A percentile compares a stretch with the other conserved stretches of the same genome.
These are phyloP conservation scores for Aaosphaeria arxii DNA, from an alignment of 2,329 filamentous ascomycete genomes.

Conservation along the genomic window DNA sequence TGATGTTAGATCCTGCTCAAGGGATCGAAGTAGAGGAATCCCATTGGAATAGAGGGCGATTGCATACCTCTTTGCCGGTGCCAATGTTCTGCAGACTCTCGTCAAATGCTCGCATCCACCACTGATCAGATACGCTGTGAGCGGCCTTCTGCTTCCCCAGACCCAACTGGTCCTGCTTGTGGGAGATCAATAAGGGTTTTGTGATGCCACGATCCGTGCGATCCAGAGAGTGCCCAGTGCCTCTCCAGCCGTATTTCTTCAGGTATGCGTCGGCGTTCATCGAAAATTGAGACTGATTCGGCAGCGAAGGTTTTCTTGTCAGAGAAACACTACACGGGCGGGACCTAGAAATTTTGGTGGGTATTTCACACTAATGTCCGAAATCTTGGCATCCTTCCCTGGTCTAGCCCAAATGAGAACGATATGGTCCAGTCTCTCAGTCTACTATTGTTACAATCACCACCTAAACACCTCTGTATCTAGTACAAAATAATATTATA, in stretches of 20 bases:
- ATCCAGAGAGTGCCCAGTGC: slow-evolving; percentile 83
- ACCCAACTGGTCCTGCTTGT: slow-evolving; percentile 77
- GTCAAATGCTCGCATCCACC: slow-evolving; percentile 97
- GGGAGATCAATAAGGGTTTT: slow-evolving; percentile 77
- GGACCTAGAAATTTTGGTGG: background rate
- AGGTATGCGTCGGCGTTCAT: slow-evolving; percentile 89
- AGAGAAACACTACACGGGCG: background rate
- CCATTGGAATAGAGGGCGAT: background rate
- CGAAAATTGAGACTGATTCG: background rate
- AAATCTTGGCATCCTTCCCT: background rate
- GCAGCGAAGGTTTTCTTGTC: background rate
- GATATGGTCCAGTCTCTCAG: too few relatives aligned
- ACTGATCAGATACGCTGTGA: slow-evolving; percentile 68
- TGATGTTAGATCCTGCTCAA: slow-evolving; percentile 41
- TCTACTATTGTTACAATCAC: too few relatives aligned
- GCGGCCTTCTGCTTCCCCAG: slow-evolving; percentile 68
- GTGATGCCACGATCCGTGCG: slow-evolving; percentile 72
- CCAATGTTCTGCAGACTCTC: slow-evolving; percentile 72
- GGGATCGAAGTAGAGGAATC: background rate
- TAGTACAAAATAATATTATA: too few relatives aligned
- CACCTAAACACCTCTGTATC: too few relatives aligned
- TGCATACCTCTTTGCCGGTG: slow-evolving; percentile 24
- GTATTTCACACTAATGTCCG: background rate
- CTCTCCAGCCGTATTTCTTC: slow-evolving; percentile 84
- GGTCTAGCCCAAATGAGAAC: too few relatives aligned